phyloP scores from a whole-genome alignment of 352 stramenopile species.

The Pelagophyceae sp. region DNA sequence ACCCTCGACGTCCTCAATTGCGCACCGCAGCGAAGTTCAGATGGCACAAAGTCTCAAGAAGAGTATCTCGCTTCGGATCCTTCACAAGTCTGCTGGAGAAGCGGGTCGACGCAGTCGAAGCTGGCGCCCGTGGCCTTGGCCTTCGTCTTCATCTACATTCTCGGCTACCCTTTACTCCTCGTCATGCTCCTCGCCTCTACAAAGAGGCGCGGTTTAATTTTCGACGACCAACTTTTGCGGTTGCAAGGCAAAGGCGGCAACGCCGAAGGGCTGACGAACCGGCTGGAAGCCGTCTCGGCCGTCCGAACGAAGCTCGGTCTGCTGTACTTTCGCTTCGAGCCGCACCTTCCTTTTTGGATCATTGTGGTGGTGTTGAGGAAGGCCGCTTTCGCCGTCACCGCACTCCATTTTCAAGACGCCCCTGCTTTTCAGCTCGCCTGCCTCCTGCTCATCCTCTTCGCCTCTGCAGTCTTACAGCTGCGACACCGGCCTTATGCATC shows the following conservation, averaged over 20 bases:
- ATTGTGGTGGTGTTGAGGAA: slow-evolving; percentile 65
- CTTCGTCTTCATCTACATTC: slow-evolving; percentile 32
- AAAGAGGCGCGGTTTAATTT: slow-evolving; percentile 21
- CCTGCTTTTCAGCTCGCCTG: slow-evolving; percentile 61
- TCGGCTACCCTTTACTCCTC: slow-evolving; percentile 33
- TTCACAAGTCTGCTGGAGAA: slow-evolving; percentile 29
- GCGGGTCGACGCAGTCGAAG: slow-evolving; percentile 26
- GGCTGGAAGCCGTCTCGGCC: slow-evolving; percentile 47
- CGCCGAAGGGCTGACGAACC: slow-evolving; percentile 18
- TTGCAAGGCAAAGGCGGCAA: slow-evolving; percentile 26
- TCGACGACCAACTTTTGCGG: slow-evolving; percentile 37
- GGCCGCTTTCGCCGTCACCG: slow-evolving; percentile 55
- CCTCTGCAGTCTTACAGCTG: slow-evolving; percentile 60
- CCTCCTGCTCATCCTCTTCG: slow-evolving; percentile 59
- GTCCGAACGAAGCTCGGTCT: slow-evolving; percentile 26
- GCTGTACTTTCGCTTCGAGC: slow-evolving; percentile 75
- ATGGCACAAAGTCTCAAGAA: not conserved
- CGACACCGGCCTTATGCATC: slow-evolving; percentile 61
- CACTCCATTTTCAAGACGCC: slow-evolving; percentile 57
- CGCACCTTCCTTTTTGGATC: slow-evolving; percentile 55
- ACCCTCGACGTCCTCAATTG: slow-evolving; percentile 68
- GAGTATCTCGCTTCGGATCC: slow-evolving; percentile 27
- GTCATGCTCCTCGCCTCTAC: slow-evolving; percentile 19
- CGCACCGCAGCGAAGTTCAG: slow-evolving; percentile 40
- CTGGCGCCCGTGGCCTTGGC: slow-evolving; percentile 28